Evolutionary conservation across 1,284 basidiomycete genomes (phyloP).

Genomic region (Anthracocystis walkeri): DNA sequence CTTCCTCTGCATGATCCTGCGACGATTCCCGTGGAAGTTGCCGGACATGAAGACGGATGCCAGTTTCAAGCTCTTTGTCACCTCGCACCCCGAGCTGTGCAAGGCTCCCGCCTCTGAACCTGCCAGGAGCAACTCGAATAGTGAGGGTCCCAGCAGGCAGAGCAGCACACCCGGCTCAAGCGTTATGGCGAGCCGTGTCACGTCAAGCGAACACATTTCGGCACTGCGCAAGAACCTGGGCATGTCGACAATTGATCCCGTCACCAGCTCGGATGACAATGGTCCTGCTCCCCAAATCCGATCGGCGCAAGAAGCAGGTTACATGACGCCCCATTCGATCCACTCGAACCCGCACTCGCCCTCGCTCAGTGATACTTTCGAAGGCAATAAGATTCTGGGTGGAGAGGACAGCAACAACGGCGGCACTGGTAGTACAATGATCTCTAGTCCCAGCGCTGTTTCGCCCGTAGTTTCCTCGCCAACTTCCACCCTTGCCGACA

Average conservation of each 20-base stretch:
- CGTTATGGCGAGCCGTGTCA: slow-evolving; percentile 44
- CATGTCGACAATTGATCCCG: slow-evolving; percentile 31
- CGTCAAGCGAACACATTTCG: slow-evolving; percentile 41
- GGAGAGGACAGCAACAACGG: slow-evolving; percentile 18
- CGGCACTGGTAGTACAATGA: background rate
- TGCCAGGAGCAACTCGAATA: slow-evolving; percentile 9
- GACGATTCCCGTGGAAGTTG: slow-evolving; percentile 98
- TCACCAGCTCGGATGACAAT: slow-evolving; percentile 27
- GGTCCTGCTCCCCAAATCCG: slow-evolving; percentile 47
- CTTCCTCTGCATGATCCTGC: slow-evolving; percentile 98
- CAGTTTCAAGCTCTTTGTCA: slow-evolving; percentile 89
- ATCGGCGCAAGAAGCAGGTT: slow-evolving; percentile 63
- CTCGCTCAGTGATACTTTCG: slow-evolving; percentile 33
- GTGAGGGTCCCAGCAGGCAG: slow-evolving; percentile 33
- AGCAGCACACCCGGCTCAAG: slow-evolving; percentile 36
- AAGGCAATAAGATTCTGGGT: slow-evolving; percentile 23
- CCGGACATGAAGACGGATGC: slow-evolving; percentile 93
- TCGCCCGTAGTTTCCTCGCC: slow-evolving; percentile 46
- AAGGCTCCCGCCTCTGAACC: slow-evolving; percentile 37
- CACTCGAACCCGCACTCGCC: slow-evolving; percentile 53
- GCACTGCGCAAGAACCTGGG: slow-evolving; percentile 37
- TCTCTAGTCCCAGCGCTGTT: slow-evolving; percentile 30
- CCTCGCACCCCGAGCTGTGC: slow-evolving; percentile 88
- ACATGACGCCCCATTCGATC: slow-evolving; percentile 59
- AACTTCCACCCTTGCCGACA: slow-evolving; percentile 43